phyloP scores from a whole-genome alignment of 441 rosid species.

The Manihot esculenta region DNA sequence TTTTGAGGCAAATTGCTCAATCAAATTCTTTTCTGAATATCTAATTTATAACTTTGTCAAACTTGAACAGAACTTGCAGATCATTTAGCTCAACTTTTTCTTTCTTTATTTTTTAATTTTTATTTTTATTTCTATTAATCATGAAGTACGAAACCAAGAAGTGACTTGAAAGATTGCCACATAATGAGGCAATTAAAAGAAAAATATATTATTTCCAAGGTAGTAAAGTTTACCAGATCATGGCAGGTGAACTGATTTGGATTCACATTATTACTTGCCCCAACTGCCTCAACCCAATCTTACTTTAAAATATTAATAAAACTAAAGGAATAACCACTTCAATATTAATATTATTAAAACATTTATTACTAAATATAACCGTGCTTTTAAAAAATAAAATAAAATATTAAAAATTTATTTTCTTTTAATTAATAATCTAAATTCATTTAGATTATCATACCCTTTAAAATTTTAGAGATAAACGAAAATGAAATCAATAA shows the following conservation, averaged over 20 bases:
- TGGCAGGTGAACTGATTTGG: conserved; percentile 35
- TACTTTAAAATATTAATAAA: no score
- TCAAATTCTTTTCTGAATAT: not conserved
- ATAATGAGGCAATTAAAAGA: not conserved
- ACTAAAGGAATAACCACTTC: no score
- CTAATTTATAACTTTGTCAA: not conserved
- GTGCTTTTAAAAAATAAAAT: no score
- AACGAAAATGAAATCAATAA: no score
- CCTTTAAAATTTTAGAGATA: no score
- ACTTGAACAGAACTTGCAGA: not conserved
- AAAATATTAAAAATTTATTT: no score
- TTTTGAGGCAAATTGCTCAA: not conserved
- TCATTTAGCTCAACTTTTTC: not conserved
- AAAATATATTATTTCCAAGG: not conserved
- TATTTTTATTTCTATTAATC: no score
- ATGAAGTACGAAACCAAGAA: not conserved
- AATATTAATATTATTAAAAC: no score
- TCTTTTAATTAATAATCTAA: no score
- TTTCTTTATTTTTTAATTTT: no score
- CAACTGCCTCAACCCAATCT: not conserved
- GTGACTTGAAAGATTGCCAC: not conserved
- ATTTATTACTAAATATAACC: no score
- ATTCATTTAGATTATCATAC: no score
- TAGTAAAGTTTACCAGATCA: conserved; percentile 4
- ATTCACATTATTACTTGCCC: conserved; percentile 7